Conservation (phyloP, 208 protist species). For the Acanthamoeba castellanii region DNA sequence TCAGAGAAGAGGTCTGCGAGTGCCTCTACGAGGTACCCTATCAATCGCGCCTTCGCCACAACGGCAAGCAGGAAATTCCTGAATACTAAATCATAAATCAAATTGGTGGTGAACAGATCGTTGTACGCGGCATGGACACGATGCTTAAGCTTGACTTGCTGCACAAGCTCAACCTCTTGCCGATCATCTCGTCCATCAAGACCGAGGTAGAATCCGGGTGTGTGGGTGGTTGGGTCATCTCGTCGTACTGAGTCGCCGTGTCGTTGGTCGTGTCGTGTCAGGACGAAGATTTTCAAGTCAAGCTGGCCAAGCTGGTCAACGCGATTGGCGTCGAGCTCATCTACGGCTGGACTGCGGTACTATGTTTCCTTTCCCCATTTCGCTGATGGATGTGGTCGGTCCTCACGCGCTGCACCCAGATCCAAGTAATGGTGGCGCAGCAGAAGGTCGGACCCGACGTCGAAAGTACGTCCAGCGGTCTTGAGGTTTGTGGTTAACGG, state of each 20-base stretch:
- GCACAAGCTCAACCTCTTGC: constrained; percentile 44
- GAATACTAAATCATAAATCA: too few species aligned
- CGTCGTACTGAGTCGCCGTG: background rate
- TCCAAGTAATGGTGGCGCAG: constrained; percentile 11
- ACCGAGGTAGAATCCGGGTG: background rate
- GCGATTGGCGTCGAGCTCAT: constrained; percentile 45
- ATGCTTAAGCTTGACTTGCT: constrained; percentile 13
- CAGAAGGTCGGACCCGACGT: constrained; percentile 20
- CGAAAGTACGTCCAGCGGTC: background rate
- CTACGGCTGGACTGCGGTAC: constrained; percentile 53
- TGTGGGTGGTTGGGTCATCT: background rate
- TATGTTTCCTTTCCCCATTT: background rate
- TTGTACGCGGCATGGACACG: constrained; percentile 30
- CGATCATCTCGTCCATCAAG: background rate
- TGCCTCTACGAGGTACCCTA: constrained; percentile 77
- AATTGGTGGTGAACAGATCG: background rate
- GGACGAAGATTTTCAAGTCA: constrained; percentile 38
- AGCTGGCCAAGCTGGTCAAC: constrained; percentile 3
- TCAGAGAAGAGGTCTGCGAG: constrained; percentile 75
- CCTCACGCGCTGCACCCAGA: background rate
- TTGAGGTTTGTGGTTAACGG: too few species aligned
- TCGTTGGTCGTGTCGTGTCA: background rate
- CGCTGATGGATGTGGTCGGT: background rate
- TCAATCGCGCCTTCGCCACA: background rate
- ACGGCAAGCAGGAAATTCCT: too few species aligned